Percentiles rank a stretch among this genome's conserved stretches.
These are phyloP conservation scores for Gliomastix tumulicola DNA, from an alignment of 2,329 filamentous ascomycete species.

Conservation along the genomic window DNA sequence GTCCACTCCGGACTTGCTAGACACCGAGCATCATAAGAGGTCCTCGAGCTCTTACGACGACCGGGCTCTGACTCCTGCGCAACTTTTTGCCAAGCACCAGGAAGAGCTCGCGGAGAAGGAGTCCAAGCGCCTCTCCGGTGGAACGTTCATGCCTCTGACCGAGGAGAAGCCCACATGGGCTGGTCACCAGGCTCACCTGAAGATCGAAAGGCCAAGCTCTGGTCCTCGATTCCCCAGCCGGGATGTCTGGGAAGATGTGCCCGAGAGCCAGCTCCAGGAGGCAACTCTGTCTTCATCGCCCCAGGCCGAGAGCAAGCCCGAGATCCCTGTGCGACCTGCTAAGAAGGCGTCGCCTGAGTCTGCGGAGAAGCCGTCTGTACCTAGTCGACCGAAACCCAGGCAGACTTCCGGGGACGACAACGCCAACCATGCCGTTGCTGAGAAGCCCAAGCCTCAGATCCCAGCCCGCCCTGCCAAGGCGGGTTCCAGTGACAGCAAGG, in stretches of 20 bases:
- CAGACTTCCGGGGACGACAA: conserved; percentile 27
- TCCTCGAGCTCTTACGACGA: conserved; percentile 17
- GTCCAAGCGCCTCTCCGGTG: conserved; percentile 8
- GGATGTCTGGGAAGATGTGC: conserved; percentile 92
- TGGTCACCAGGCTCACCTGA: conserved; percentile 39
- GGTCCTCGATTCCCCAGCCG: conserved; percentile 79
- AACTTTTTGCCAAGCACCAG: conserved; percentile 59
- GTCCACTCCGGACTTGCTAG: conserved; percentile 59
- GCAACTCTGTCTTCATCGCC: conserved; percentile 54
- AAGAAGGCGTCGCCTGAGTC: conserved; percentile 27
- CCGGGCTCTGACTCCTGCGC: conserved; percentile 48
- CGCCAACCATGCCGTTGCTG: conserved; percentile 23
- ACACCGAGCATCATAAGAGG: conserved; percentile 25
- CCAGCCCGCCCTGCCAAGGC: conserved; percentile 57
- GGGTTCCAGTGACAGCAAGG: conserved; percentile 28
- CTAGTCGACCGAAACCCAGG: conserved; percentile 48
- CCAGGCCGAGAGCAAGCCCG: conserved; percentile 17
- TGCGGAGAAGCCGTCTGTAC: conserved; percentile 36
- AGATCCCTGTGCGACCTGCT: conserved; percentile 19
- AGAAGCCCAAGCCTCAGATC: conserved; percentile 51
- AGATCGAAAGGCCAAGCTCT: conserved; percentile 47
- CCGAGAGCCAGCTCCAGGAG: conserved; percentile 73
- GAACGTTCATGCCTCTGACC: conserved; percentile 34
- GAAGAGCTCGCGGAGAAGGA: conserved; percentile 59
- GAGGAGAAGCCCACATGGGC: conserved; percentile 32